Evolutionary conservation across 495 filamentous ascomycete genomes (phyloP).

Genomic region (Neurospora terricola): DNA sequence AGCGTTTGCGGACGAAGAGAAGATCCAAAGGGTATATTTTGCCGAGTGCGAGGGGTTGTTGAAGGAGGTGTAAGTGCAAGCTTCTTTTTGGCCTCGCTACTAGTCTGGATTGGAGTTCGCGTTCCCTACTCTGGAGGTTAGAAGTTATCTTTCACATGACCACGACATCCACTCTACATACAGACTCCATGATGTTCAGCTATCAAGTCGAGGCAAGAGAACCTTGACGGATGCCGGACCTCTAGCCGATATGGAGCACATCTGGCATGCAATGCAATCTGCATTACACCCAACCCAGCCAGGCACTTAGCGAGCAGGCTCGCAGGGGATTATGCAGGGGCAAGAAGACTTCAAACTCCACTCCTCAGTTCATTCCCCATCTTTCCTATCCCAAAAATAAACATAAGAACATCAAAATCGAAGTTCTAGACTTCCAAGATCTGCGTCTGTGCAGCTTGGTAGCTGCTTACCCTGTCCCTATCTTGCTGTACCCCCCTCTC

Average conservation of each 20-base stretch:
- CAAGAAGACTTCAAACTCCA: background rate
- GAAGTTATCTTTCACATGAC: background rate
- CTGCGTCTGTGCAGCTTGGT: background rate
- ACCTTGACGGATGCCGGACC: background rate
- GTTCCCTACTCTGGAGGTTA: background rate
- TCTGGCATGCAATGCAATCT: background rate
- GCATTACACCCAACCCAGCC: background rate
- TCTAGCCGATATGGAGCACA: background rate
- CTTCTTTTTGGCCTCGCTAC: background rate
- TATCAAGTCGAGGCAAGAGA: background rate
- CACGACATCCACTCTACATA: background rate
- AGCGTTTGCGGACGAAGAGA: constrained; percentile 13
- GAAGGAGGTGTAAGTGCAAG: constrained; percentile 39
- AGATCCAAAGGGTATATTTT: constrained; percentile 51
- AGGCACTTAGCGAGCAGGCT: background rate
- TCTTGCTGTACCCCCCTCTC: background rate
- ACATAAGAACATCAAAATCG: background rate
- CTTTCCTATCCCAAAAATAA: background rate
- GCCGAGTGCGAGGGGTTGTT: constrained; percentile 51
- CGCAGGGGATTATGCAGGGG: background rate
- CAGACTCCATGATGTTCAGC: background rate
- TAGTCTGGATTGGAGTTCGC: background rate
- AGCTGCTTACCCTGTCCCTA: background rate
- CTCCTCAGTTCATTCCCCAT: background rate
- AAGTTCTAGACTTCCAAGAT: background rate